Evolutionary conservation across 345 rosid genomes (phyloP), one percentile per base, ranked within the genome.

Genomic region (Carallia pectinifolia): DNA sequence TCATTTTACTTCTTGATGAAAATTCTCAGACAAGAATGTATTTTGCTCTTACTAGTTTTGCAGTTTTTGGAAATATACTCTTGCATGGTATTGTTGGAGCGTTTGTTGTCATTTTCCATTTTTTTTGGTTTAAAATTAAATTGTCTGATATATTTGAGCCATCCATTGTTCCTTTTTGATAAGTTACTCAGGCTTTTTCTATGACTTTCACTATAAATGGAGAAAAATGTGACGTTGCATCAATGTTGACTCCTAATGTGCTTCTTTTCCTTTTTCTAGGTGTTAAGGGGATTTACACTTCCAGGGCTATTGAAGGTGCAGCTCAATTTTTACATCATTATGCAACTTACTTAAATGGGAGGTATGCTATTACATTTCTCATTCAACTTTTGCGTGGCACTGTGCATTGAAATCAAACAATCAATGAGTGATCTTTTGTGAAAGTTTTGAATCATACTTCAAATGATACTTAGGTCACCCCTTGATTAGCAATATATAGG

Each of bases 271-370:
- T 64, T 58, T 53, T 68, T 61, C 59, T 71, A 94, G 98, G 98
- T 74, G 64, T 83, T 50, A 88, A 85, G 83, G 92, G 93, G 75
- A 82, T 79, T 66, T 94, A 91, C 79, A 84, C 87, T 76, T 91
- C 98, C 58, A 83, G 61, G 80, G 85, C 89, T 47, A 83, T 85
- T 53, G 88, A 86, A 73, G 84, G 86, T 68, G 97, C 91, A 62
- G 73, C 81, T 65, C 70, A 36, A 29, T 91, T 87, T 83, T 67
- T 91, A 23, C 78, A 75, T 77, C 88, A 89, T 2, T 94, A 91
- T 81, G 73, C 89, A 61, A 71, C 86, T 77, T 86, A 69, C 70
- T 75, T 85, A 68, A 80, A 75, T 71, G 71, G 54, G 65, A 84
- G 91, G 97, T 94, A 80, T 74, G 53, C 30, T 33, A 27, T 63